phyloP scores from a whole-genome alignment of 768 basidiomycete genomes.

The Psilocybe cubensis region DNA sequence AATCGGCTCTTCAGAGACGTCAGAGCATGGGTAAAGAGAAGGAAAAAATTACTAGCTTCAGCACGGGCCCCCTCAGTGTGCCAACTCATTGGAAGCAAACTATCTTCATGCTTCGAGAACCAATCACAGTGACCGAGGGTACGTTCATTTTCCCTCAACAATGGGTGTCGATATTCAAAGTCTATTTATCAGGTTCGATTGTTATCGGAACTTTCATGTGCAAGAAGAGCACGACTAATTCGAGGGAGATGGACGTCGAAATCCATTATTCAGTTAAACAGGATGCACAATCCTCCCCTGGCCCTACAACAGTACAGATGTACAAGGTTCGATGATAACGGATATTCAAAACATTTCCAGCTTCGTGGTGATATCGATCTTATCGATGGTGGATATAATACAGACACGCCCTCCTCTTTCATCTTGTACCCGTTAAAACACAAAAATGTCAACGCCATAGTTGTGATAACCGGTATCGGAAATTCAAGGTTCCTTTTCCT shows the following conservation, averaged over 20 bases:
- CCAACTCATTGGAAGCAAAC: slow-evolving; percentile 99
- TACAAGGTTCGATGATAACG: slow-evolving; percentile 72
- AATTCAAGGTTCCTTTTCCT: no score
- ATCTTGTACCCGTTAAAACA: no score
- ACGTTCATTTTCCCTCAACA: slow-evolving; percentile 21
- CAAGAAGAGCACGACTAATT: slow-evolving; percentile 78
- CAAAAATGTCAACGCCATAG: no score
- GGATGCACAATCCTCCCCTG: slow-evolving; percentile 39
- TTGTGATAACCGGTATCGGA: no score
- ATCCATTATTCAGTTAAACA: slow-evolving; percentile 71
- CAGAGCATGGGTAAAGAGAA: slow-evolving; percentile 55
- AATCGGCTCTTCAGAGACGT: slow-evolving; percentile 59
- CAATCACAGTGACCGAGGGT: slow-evolving; percentile 80
- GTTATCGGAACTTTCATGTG: slow-evolving; percentile 85
- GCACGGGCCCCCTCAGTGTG: slow-evolving; percentile 85
- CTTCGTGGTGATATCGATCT: not conserved
- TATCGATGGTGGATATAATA: not conserved
- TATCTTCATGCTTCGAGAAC: slow-evolving; percentile 80
- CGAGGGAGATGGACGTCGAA: slow-evolving; percentile 89
- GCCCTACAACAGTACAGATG: slow-evolving; percentile 66
- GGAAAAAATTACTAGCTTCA: slow-evolving; percentile 73
- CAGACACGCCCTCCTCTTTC: not conserved
- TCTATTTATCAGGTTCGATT: slow-evolving; percentile 55
- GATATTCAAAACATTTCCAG: not conserved
- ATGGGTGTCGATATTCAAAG: not conserved